phyloP scores from a whole-genome alignment of 2,329 filamentous ascomycete species.

The Paraphaeosphaeria sporulosa region DNA sequence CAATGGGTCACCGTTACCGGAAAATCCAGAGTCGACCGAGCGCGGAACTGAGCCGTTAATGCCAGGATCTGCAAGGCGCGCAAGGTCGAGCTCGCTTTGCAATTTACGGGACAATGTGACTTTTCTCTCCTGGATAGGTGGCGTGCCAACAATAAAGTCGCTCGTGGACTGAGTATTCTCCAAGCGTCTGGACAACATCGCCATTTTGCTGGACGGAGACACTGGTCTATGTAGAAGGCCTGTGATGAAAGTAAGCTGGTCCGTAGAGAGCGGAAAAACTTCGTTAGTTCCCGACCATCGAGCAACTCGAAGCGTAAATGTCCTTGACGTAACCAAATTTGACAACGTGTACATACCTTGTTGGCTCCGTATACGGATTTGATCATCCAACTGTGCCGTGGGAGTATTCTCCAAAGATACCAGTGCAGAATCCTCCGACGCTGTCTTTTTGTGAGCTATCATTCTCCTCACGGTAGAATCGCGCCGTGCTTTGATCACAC shows the following conservation, averaged over 20 bases:
- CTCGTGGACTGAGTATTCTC: conserved; percentile 30
- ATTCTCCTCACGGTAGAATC: conserved; percentile 48
- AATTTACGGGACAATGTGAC: conserved; percentile 37
- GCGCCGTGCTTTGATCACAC: conserved; percentile 51
- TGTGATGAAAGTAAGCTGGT: conserved; percentile 12
- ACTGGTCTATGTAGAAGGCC: conserved; percentile 36
- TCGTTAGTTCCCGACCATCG: neutral
- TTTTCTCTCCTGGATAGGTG: conserved; percentile 25
- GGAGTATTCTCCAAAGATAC: conserved; percentile 24
- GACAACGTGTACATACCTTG: conserved; percentile 26
- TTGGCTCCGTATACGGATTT: conserved; percentile 35
- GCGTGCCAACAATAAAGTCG: conserved; percentile 45
- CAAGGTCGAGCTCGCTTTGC: conserved; percentile 39
- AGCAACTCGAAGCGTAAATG: neutral
- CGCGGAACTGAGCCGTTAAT: conserved; percentile 15
- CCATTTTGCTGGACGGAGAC: conserved; percentile 52
- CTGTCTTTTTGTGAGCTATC: conserved; percentile 30
- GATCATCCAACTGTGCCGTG: conserved; percentile 29
- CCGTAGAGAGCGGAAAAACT: neutral
- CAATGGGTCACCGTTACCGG: conserved; percentile 40
- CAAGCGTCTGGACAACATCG: conserved; percentile 49
- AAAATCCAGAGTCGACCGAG: conserved; percentile 43
- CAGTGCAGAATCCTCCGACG: conserved; percentile 20
- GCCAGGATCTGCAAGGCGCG: conserved; percentile 16
- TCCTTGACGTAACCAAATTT: neutral